These are phyloP conservation scores for Candida insectorum DNA, from an alignment of 805 yeast genomes.

Conservation along the genomic window DNA sequence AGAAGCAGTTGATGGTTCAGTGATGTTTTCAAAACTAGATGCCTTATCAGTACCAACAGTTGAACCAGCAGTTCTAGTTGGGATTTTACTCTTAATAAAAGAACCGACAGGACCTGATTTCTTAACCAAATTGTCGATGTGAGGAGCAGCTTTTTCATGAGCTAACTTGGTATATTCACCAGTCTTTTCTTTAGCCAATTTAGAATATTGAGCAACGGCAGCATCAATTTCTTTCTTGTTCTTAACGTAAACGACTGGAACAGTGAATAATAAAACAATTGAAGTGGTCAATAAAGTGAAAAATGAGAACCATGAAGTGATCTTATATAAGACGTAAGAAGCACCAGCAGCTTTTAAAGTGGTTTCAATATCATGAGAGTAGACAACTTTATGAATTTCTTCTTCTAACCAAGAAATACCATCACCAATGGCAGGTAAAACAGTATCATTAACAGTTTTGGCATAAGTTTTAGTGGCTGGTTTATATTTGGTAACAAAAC, in stretches of 20 bases:
- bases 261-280: conserved; percentile 63
- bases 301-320: conserved; percentile 73
- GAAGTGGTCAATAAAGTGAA: conserved; percentile 60
- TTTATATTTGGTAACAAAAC: conserved; percentile 73
- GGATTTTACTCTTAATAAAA: conserved; percentile 54
- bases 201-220: conserved; percentile 44
- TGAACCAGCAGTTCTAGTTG: conserved; percentile 69
- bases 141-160: conserved; percentile 51
- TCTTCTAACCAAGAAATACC: conserved; percentile 51
- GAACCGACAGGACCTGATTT: conserved; percentile 67
- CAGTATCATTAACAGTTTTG: conserved; percentile 30
- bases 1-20: conserved; percentile 8
- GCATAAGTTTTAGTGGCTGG: conserved; percentile 48
- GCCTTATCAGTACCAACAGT: conserved; percentile 66
- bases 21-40: conserved; percentile 32
- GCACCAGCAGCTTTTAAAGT: conserved; percentile 71
- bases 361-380: conserved; percentile 66
- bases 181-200: conserved; percentile 49
- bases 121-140: conserved; percentile 51
- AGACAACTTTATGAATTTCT: conserved; percentile 52
- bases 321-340: conserved; percentile 61
- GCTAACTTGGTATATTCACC: conserved; percentile 37
- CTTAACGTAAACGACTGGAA: conserved; percentile 69
- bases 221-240: conserved; percentile 78
- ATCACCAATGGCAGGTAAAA: conserved; percentile 42